Base-by-base conservation (phyloP, 1,284 basidiomycete species). In the Ceratobasidium sp. region DNA sequence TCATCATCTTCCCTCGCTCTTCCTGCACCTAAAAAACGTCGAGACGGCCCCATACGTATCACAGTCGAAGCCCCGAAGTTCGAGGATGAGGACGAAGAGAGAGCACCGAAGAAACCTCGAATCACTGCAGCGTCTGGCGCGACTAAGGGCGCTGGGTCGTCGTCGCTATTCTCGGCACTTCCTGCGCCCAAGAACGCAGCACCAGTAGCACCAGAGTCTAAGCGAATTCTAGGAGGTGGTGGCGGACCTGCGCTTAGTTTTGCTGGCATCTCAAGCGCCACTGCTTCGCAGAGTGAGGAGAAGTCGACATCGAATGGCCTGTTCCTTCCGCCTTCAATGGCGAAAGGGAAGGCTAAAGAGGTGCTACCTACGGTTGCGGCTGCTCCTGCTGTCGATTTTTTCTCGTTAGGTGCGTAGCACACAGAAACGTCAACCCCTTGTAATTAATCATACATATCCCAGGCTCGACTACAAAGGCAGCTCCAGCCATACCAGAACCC, bases 151-250 rank as follows among this genome's bases (percentile, higher is more conserved):
- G 87, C 87, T 47, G 90, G 91, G 13, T 80, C 80, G 18, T 93
- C 92, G 0, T 86, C 88, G 1, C 79, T 94, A 57, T 78, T 93
- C 30, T 85, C 86, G 1, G 92, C 93, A 88, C 84, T 94, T 8
- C 92, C 92, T 58, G 87, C 88, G 0, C 92, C 91, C 3, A 92
- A 90, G 80, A 86, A 84, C 69, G 83, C 80, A n/a, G 82, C 85
- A 13, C 78, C 82, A 1, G 75, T 75, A 41, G 76, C 79, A n/a
- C 79, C 83, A 8, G 78, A 82, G 23, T 81, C 85, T 1, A 84
- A 88, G 75, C 83, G 88, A 47, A 85, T 91, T 11, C 84, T 93
- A 5, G 91, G 91, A 4, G 87, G 85, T 8, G 89, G 90, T 9
- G 81, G 82, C 43, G 86, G 87, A 0, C 86, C 85, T 18, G 87